Conservation (phyloP, 257 asterid genomes). For the Verbascum thapsus region DNA sequence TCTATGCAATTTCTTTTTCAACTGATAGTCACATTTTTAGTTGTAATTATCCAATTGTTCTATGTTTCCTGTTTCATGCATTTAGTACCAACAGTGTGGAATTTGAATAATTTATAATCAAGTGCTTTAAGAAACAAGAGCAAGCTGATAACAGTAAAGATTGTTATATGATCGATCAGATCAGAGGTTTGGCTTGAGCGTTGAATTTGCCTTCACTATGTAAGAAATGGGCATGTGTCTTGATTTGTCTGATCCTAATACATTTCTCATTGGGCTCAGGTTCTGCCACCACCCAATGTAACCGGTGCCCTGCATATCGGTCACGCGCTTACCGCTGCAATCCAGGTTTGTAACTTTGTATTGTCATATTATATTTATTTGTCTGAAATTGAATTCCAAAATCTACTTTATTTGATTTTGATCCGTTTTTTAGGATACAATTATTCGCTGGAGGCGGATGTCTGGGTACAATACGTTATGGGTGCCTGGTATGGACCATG, state of each 20-base stretch:
- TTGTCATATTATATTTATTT: conserved; percentile 20
- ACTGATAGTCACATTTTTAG: too few relatives aligned
- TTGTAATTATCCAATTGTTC: too few relatives aligned
- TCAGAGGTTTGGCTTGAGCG: neutral
- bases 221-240: neutral
- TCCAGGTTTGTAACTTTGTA: conserved; percentile 73
- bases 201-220: conserved; percentile 9
- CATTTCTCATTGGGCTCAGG: conserved; percentile 48
- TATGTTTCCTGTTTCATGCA: conserved; percentile 1
- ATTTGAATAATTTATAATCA: neutral
- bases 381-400: conserved; percentile 17
- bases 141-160: conserved; percentile 11
- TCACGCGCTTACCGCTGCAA: conserved; percentile 95
- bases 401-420: conserved; percentile 18
- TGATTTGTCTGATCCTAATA: neutral
- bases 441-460: conserved; percentile 96
- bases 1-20: too few relatives aligned
- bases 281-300: conserved; percentile 94
- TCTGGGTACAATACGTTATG: conserved; percentile 90
- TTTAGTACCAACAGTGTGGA: neutral
- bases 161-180: conserved; percentile 12
- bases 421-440: conserved; percentile 61
- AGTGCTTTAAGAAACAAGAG: neutral
- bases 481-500: conserved; percentile 98
- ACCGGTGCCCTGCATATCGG: conserved; percentile 98